Base-by-base conservation (phyloP, 208 protist species). In the Crithidia brevicula region DNA sequence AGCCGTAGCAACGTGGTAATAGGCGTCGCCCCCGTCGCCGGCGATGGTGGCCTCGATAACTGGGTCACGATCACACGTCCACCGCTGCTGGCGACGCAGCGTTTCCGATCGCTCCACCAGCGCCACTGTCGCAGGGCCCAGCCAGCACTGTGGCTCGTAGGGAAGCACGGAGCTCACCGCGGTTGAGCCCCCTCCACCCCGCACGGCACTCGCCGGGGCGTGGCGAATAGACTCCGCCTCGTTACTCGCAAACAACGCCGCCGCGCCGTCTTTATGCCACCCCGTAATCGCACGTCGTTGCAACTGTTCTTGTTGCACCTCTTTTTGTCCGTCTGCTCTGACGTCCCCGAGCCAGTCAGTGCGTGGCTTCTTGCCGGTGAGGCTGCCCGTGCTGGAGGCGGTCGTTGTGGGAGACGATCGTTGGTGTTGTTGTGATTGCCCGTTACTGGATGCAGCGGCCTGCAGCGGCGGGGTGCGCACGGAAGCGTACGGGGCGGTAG, bases 21-120 rank as follows among this genome's bases (percentile, higher is more conserved):
- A 36, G 4, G 20, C 10, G n/a, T 60, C 56, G 10, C 8, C 28
- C 18, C 42, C 45, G 2, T 58, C 63, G 1, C 67, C 45, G 25
- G 64, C 67, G 10, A 92, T 61, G 16, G 80, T 85, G 2, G 85
- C 85, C 46, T 72, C 54, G 27, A 95, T 74, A 22, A 95, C 76
- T 13, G 83, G 90, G 59, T 95, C 90, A 0, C 72, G 63, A 27
- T 86, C 85, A 38, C 69, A 77, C 2, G 85, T 90, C 90, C 90
- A 95, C 20, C 82, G 75, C 73, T 93, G 74, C 15, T 63, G 50
- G 31, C 65, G 64, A 23, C 72, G 76, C 27, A 95, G 51, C n/a
- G 51, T 57, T 0, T 27, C 23, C 4, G 83, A 88, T 23, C 61
- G 51, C 67, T 95, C 90, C 47, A 91, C 61, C 42, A 89, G 50